A percentile compares a stretch with the other conserved stretches of the same genome.
phyloP scores from a whole-genome alignment of 192 early-diverging fungal genomes.

The Coemansia sp. region DNA sequence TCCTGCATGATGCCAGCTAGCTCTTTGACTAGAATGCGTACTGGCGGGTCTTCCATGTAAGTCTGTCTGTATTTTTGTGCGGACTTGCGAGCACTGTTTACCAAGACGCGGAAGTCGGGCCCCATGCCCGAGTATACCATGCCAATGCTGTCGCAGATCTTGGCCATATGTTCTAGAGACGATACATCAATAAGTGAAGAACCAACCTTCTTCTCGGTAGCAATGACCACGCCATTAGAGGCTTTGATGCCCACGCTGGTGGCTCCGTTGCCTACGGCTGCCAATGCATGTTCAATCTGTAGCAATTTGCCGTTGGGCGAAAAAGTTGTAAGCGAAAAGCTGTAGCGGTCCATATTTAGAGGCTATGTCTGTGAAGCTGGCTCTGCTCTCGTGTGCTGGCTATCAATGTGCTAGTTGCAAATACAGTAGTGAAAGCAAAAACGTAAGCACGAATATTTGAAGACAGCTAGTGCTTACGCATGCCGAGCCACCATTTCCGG shows the following conservation, averaged over 20 bases:
- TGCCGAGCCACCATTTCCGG: no score
- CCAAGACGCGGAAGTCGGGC: slow-evolving; percentile 93
- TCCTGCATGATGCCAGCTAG: slow-evolving; percentile 98
- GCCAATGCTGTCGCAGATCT: slow-evolving; percentile 89
- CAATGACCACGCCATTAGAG: slow-evolving; percentile 95
- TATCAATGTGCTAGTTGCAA: no score
- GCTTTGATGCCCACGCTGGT: slow-evolving; percentile 96
- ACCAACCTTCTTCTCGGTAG: slow-evolving; percentile 94
- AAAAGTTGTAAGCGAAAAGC: slow-evolving; percentile 99
- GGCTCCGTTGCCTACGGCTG: slow-evolving; percentile 83
- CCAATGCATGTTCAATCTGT: slow-evolving; percentile 98
- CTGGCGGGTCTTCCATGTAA: slow-evolving; percentile 94
- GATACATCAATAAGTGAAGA: slow-evolving; percentile 92
- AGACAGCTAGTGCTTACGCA: no score
- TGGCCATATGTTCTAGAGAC: slow-evolving; percentile 86
- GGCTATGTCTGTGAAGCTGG: neutral
- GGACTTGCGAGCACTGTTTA: slow-evolving; percentile 92
- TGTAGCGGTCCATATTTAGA: slow-evolving; percentile 62
- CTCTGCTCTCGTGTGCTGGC: no score
- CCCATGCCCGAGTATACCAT: slow-evolving; percentile 99
- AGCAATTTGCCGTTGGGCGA: slow-evolving; percentile 98
- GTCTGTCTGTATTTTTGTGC: slow-evolving; percentile 93
- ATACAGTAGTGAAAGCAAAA: no score
- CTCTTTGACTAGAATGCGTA: slow-evolving; percentile 93
- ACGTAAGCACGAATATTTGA: no score